Conservation (phyloP, 345 rosid species). For the Populus ilicifolia region DNA sequence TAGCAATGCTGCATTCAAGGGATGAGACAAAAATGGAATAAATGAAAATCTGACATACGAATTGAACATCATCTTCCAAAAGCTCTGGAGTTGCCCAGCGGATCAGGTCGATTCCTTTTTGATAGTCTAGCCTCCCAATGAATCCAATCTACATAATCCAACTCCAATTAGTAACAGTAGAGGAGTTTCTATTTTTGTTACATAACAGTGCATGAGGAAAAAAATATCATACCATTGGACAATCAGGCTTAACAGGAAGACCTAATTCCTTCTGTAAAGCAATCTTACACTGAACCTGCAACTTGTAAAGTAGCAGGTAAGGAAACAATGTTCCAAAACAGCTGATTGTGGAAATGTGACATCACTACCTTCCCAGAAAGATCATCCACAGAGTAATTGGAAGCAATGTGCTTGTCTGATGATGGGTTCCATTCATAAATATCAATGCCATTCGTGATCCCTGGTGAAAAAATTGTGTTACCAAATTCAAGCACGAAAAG, state of each 20-base stretch:
- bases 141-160: conserved; percentile 69
- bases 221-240: conserved; percentile 62
- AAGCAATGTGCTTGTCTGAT: conserved; percentile 56
- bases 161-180: conserved; percentile 17
- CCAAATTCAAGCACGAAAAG: neutral
- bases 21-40: neutral
- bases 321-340: conserved; percentile 5
- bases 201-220: neutral
- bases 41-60: conserved; percentile 60
- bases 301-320: conserved; percentile 23
- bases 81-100: conserved; percentile 65
- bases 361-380: conserved; percentile 70
- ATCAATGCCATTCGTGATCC: conserved; percentile 87
- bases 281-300: conserved; percentile 72
- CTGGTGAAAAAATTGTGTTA: conserved; percentile 32
- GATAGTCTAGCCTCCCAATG: conserved; percentile 91
- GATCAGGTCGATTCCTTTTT: conserved; percentile 90
- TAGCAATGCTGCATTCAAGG: neutral
- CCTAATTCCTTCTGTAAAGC: conserved; percentile 90
- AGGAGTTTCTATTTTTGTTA: neutral
- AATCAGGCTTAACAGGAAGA: conserved; percentile 77
- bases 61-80: conserved; percentile 82
- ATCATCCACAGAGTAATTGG: conserved; percentile 62
- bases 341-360: conserved; percentile 2
- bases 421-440: conserved; percentile 83